Conservation (phyloP, 768 basidiomycete genomes). For the Auriscalpium vulgare region DNA sequence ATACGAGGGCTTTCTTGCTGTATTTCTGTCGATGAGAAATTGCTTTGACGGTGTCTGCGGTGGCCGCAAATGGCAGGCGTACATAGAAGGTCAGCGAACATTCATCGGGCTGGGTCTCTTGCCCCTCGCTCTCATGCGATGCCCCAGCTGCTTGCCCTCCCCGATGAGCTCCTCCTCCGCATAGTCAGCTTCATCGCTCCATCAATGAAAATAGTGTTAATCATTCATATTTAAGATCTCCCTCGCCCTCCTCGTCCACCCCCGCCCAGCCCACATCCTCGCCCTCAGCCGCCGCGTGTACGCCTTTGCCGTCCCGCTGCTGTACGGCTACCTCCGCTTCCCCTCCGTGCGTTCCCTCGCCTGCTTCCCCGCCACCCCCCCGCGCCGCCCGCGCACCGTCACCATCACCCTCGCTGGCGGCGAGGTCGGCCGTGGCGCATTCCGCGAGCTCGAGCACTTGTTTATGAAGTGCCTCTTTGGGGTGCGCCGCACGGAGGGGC, state of each 20-base stretch:
- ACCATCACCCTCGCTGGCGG: constrained; percentile 9
- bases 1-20: too few relatives aligned
- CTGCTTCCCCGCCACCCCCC: constrained; percentile 1
- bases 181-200: too few relatives aligned
- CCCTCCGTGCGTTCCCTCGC: constrained; percentile 4
- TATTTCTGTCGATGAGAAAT: too few relatives aligned
- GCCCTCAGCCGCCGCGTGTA: constrained; percentile 10
- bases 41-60: too few relatives aligned
- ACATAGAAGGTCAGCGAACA: too few relatives aligned
- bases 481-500: not conserved
- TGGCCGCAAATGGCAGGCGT: too few relatives aligned
- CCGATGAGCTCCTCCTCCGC: too few relatives aligned
- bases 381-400: constrained; percentile 3
- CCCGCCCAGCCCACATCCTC: constrained; percentile 9
- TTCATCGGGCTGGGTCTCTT: too few relatives aligned
- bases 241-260: constrained; percentile 1
- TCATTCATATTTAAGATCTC: not conserved
- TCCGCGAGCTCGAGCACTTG: constrained; percentile 6
- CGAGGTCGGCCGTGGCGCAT: constrained; percentile 11
- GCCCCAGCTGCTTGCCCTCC: too few relatives aligned
- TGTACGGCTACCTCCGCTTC: constrained; percentile 7
- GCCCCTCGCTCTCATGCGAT: too few relatives aligned
- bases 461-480: constrained; percentile 3
- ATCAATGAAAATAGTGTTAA: not conserved
- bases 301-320: constrained; percentile 1